Evolutionary conservation across 441 rosid genomes (phyloP), one percentile per base, ranked within the genome.

Genomic region (Adansonia grandidieri): DNA sequence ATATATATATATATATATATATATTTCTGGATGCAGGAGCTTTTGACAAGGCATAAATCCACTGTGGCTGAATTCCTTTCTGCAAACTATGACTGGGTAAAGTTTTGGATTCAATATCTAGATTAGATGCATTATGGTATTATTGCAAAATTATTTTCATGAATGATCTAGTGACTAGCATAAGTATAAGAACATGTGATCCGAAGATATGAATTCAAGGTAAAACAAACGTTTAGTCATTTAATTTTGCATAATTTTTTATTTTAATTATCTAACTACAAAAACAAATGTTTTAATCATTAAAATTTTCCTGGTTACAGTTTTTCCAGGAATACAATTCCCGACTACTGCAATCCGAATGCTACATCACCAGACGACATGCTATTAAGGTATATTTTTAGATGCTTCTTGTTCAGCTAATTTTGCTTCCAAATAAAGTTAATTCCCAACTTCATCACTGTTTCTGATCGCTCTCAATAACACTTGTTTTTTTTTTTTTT

Each of bases 1-100:
- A 28, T 28, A 28, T 28, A 28, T 28, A 28, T 28, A 28, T 28
- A 28, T 28, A 28, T 28, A 28, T 28, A 28, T 28, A 56, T 9
- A 45, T 28, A 11, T 79, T 71, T 67, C 6, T 17, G 32, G 32
- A 28, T 56, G 1, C 88, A 91, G 96, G 97, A 93, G 82, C 94
- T 95, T 68, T 48, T 91, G 82, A 93, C 94, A 0, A 91, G 97
- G 87, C 97, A 95, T 65, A 95, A 88, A 80, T 89, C 98, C 2
- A 91, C 97, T 0, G 97, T 91, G 1, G 87, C 98, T n/a, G 93
- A 88, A 50, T 93, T 90, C 66, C 91, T 93, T 61, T 67, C 86
- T 9, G 84, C 24, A 56, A 93, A 91, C 77, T 93, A 87, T 80
- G 92, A 91, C 22, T 93, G 95, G 93, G 91, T 88, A 76, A 65